These are phyloP conservation scores for Keqinozyma sinolaborantium DNA, from an alignment of 1,139 yeast genomes.

Conservation along the genomic window DNA sequence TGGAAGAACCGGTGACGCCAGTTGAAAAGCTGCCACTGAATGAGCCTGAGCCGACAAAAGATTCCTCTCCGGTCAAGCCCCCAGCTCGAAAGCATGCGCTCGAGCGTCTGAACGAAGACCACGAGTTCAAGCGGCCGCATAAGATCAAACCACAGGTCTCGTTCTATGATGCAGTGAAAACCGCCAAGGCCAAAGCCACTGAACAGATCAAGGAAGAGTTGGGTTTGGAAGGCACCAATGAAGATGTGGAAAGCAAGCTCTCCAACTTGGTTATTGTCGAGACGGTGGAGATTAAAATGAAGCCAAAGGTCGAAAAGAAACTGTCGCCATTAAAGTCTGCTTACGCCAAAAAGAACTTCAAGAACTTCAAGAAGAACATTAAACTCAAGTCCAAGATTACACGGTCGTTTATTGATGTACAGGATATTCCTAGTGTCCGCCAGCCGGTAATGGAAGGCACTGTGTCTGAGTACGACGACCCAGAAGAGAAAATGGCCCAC, in stretches of 20 bases:
- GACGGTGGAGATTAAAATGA: constrained; percentile 21
- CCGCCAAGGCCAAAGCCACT: constrained; percentile 25
- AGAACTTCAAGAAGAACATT: constrained; percentile 28
- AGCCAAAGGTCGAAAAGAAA: constrained; percentile 6
- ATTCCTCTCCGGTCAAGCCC: too few species aligned
- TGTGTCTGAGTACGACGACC: constrained; percentile 15
- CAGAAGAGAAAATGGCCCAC: background rate
- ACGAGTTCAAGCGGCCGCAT: background rate
- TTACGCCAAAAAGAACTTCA: constrained; percentile 31
- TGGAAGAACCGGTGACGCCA: too few species aligned
- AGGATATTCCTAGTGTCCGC: constrained; percentile 5
- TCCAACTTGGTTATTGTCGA: constrained; percentile 34
- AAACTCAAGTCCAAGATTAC: constrained; percentile 18
- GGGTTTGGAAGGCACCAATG: constrained; percentile 17
- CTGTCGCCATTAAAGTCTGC: constrained; percentile 1
- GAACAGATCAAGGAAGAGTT: constrained; percentile 24
- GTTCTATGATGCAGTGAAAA: constrained; percentile 31
- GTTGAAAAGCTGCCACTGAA: too few species aligned
- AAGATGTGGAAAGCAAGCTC: constrained; percentile 12
- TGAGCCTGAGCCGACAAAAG: too few species aligned
- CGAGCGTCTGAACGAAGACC: too few species aligned
- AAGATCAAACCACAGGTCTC: background rate
- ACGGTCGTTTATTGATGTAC: constrained; percentile 23
- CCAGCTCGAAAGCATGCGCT: too few species aligned
- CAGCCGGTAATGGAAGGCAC: constrained; percentile 17